Conservation (phyloP, 208 protist species). For the Tritrichomonas musculus region DNA sequence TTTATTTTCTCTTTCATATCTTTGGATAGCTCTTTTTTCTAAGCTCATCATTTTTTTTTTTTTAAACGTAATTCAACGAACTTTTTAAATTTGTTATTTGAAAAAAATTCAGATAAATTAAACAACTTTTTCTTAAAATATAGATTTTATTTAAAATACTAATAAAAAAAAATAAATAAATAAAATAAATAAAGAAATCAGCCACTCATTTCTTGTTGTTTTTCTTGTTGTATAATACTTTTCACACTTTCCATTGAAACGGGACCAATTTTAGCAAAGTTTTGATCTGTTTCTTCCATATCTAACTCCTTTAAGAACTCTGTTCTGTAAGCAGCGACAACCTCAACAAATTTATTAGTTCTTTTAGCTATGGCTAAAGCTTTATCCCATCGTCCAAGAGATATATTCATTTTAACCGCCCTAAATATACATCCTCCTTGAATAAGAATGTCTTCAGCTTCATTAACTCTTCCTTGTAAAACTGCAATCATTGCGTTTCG, state of each 20-base stretch:
- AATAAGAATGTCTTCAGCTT: slow-evolving; percentile 40
- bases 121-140: too few species aligned
- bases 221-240: neutral
- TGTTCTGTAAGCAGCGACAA: slow-evolving; percentile 33
- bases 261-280: neutral
- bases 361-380: slow-evolving; percentile 35
- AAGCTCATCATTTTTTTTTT: too few species aligned
- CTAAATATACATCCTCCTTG: slow-evolving; percentile 30
- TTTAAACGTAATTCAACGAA: too few species aligned
- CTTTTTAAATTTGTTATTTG: too few species aligned
- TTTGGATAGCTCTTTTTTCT: too few species aligned
- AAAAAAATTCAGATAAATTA: too few species aligned
- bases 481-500: slow-evolving; percentile 39
- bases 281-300: slow-evolving; percentile 36
- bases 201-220: neutral
- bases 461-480: slow-evolving; percentile 25
- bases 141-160: too few species aligned
- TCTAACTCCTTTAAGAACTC: slow-evolving; percentile 38
- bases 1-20: too few species aligned
- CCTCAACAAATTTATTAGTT: slow-evolving; percentile 26
- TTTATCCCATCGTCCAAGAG: slow-evolving; percentile 28
- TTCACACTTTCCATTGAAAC: neutral
- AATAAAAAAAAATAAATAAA: too few species aligned
- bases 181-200: too few species aligned
- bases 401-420: slow-evolving; percentile 38